Conservation (phyloP, 495 filamentous ascomycete genomes). For the Letharia columbiana region DNA sequence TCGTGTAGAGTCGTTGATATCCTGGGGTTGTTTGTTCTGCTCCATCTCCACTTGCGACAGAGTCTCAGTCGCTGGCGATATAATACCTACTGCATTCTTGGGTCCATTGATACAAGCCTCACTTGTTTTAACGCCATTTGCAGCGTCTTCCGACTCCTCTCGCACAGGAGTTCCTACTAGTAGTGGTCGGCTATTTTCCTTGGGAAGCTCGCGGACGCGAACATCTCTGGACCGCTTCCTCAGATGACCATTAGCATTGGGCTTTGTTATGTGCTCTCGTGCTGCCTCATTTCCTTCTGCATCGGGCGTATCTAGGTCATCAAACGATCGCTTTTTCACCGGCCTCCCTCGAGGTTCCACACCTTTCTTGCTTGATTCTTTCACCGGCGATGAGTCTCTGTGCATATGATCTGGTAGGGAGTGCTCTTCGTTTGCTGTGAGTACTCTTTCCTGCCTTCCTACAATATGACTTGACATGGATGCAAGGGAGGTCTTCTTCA, state of each 20-base stretch:
- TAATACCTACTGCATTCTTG: not conserved
- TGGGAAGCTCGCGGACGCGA: constrained; percentile 17
- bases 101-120: not conserved
- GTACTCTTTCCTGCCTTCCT: constrained; percentile 17
- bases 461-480: constrained; percentile 26
- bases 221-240: constrained; percentile 43
- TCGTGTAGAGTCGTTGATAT: not conserved
- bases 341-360: constrained; percentile 32
- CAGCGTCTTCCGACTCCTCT: constrained; percentile 9
- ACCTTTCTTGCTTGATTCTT: constrained; percentile 5
- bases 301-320: constrained; percentile 23
- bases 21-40: not conserved
- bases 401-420: not conserved
- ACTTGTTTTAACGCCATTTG: not conserved
- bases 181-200: constrained; percentile 11
- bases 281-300: not conserved
- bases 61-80: not conserved
- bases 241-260: constrained; percentile 24
- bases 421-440: constrained; percentile 20
- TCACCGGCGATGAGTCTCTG: constrained; percentile 5
- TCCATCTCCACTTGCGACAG: not conserved
- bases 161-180: constrained; percentile 23
- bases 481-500: constrained; percentile 53
- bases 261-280: constrained; percentile 6
- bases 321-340: constrained; percentile 48